Conservation (phyloP, 805 yeast genomes). For the Candida succiphila region DNA sequence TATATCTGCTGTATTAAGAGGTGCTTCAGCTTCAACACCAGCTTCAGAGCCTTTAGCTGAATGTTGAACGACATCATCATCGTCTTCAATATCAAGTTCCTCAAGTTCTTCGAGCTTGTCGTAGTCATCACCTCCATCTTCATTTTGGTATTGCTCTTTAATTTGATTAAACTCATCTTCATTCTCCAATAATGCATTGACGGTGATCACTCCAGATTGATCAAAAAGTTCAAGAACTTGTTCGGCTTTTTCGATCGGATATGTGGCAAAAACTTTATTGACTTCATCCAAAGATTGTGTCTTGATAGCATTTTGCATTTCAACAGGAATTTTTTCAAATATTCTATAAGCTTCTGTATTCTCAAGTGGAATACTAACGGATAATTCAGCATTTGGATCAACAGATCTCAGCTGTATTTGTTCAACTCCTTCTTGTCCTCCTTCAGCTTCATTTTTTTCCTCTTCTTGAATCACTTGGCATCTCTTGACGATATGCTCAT, state of each 20-base stretch:
- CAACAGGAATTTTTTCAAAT: slow-evolving; percentile 47
- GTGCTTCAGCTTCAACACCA: not conserved
- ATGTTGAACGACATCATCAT: slow-evolving; percentile 5
- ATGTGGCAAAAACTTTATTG: slow-evolving; percentile 67
- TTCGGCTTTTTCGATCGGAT: slow-evolving; percentile 76
- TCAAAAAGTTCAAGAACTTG: slow-evolving; percentile 61
- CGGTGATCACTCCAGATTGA: slow-evolving; percentile 74
- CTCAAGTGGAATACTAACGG: slow-evolving; percentile 60
- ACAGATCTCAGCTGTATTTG: slow-evolving; percentile 81
- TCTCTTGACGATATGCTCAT: slow-evolving; percentile 63
- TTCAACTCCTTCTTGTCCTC: slow-evolving; percentile 50
- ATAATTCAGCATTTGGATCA: slow-evolving; percentile 72
- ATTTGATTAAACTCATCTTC: slow-evolving; percentile 55
- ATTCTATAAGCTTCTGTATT: slow-evolving; percentile 40
- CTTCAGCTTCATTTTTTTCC: slow-evolving; percentile 22
- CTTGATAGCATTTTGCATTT: slow-evolving; percentile 68
- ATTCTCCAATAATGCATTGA: slow-evolving; percentile 66
- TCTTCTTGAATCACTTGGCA: slow-evolving; percentile 59
- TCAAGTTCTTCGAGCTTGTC: slow-evolving; percentile 9
- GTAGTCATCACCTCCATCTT: slow-evolving; percentile 5
- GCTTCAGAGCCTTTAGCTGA: slow-evolving; percentile 6
- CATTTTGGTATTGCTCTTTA: slow-evolving; percentile 27
- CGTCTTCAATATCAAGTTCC: slow-evolving; percentile 9
- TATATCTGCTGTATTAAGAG: slow-evolving; percentile 23
- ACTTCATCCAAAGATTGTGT: slow-evolving; percentile 67